Percentiles rank a stretch among this genome's conserved stretches.
These are phyloP conservation scores for Xylaria intraflava DNA, from an alignment of 495 filamentous ascomycete species.

Conservation along the genomic window DNA sequence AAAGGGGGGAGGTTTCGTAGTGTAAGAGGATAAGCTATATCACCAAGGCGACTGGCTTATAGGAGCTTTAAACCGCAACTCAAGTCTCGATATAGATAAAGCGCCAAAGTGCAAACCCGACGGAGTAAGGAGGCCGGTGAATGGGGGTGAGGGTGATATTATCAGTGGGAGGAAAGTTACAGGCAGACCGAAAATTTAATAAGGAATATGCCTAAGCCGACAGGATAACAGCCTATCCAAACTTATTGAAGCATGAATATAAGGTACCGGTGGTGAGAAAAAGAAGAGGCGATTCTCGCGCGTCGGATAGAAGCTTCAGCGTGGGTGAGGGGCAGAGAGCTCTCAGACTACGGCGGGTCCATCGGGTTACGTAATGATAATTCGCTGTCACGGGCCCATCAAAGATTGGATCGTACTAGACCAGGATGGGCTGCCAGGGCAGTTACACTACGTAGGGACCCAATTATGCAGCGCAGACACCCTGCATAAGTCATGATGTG, in stretches of 20 bases:
- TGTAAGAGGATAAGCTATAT: not conserved
- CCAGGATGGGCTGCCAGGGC: no score
- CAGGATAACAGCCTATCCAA: not conserved
- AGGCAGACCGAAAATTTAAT: no score
- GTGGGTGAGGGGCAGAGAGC: conserved; percentile 5
- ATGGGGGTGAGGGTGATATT: not conserved
- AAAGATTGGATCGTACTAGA: no score
- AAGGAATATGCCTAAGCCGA: not conserved
- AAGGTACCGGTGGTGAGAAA: not conserved
- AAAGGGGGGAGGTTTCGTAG: not conserved
- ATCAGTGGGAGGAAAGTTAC: not conserved
- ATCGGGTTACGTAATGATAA: no score
- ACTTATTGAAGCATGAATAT: not conserved
- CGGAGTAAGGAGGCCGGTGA: not conserved
- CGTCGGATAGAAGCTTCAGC: not conserved
- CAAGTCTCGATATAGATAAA: not conserved
- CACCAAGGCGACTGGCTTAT: not conserved
- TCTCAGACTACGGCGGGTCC: not conserved
- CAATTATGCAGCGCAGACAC: no score
- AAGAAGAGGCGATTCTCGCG: not conserved
- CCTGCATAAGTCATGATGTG: no score
- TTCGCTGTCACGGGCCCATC: no score
- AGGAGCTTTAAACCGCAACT: not conserved
- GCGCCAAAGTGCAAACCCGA: not conserved
- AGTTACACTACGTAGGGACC: no score